A percentile compares a stretch with the other conserved stretches of the same genome.
Conservation (phyloP, 306 rosid genomes). For the Cercis canadensis region DNA sequence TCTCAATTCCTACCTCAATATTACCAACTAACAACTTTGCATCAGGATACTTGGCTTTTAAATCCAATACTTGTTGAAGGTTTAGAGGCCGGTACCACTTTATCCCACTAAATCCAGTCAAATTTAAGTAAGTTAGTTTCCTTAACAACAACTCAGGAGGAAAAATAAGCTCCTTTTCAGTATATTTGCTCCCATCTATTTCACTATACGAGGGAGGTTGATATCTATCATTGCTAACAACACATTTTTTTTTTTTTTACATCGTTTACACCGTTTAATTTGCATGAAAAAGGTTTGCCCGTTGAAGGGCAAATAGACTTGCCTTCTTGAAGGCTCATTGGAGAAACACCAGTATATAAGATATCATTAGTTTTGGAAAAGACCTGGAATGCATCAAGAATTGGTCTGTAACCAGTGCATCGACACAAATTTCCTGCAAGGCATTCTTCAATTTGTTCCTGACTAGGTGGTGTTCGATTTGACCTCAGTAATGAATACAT, state of each 20-base stretch:
- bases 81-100: slow-evolving; percentile 83
- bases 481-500: slow-evolving; percentile 86
- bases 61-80: slow-evolving; percentile 69
- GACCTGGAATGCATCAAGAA: slow-evolving; percentile 87
- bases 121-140: slow-evolving; percentile 53
- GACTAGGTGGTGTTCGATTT: slow-evolving; percentile 73
- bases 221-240: slow-evolving; percentile 43
- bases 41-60: slow-evolving; percentile 73
- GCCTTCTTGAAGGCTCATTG: slow-evolving; percentile 52
- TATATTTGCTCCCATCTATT: slow-evolving; percentile 78
- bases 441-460: slow-evolving; percentile 89
- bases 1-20: slow-evolving; percentile 96
- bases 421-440: slow-evolving; percentile 96
- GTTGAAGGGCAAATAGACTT: slow-evolving; percentile 86
- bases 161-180: slow-evolving; percentile 88
- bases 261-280: slow-evolving; percentile 50
- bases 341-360: slow-evolving; percentile 66
- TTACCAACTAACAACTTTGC: slow-evolving; percentile 91
- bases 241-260: slow-evolving; percentile 32
- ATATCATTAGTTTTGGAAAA: slow-evolving; percentile 77
- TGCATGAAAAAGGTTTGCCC: slow-evolving; percentile 87
- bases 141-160: slow-evolving; percentile 83
- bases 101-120: slow-evolving; percentile 83
- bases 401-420: slow-evolving; percentile 97
- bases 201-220: slow-evolving; percentile 67